These are phyloP conservation scores for Dalbergia oliveri DNA, from an alignment of 306 rosid species.

Conservation along the genomic window DNA sequence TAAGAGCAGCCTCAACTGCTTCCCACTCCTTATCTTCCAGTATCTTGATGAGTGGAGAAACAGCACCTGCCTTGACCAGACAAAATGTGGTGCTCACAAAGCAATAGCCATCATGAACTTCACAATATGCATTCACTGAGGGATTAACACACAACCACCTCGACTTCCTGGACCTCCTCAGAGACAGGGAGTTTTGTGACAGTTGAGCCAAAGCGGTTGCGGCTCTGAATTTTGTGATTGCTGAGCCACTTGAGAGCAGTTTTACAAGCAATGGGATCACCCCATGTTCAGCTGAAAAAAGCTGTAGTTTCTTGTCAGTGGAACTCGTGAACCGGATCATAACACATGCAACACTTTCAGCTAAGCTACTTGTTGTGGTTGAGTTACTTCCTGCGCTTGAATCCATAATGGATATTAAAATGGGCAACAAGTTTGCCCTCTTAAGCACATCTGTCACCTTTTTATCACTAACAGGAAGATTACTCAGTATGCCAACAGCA, in stretches of 20 bases:
- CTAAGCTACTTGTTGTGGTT: slow-evolving; percentile 37
- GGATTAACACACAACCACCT: slow-evolving; percentile 73
- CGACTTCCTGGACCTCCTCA: slow-evolving; percentile 56
- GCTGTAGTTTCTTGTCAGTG: slow-evolving; percentile 75
- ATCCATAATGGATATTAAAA: slow-evolving; percentile 60
- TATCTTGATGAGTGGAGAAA: slow-evolving; percentile 65
- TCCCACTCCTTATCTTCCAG: slow-evolving; percentile 66
- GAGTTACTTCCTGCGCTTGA: slow-evolving; percentile 53
- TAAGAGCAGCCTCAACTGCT: slow-evolving; percentile 74
- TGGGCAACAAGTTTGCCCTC: slow-evolving; percentile 62
- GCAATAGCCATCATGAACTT: slow-evolving; percentile 77
- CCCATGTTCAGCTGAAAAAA: slow-evolving; percentile 70
- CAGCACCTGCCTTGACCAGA: slow-evolving; percentile 75
- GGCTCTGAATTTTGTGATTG: slow-evolving; percentile 63
- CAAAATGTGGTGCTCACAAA: slow-evolving; percentile 68
- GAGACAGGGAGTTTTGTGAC: slow-evolving; percentile 72
- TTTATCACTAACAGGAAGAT: slow-evolving; percentile 67
- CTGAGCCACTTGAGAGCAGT: slow-evolving; percentile 68
- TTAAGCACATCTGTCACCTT: slow-evolving; percentile 65
- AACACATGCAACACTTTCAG: slow-evolving; percentile 60
- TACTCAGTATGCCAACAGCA: slow-evolving; percentile 72
- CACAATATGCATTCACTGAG: slow-evolving; percentile 61
- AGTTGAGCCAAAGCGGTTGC: slow-evolving; percentile 81
- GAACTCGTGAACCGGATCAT: slow-evolving; percentile 70
- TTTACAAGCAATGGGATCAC: slow-evolving; percentile 74